phyloP scores from a whole-genome alignment of 2,329 filamentous ascomycete genomes.

The Cercospora beticola region DNA sequence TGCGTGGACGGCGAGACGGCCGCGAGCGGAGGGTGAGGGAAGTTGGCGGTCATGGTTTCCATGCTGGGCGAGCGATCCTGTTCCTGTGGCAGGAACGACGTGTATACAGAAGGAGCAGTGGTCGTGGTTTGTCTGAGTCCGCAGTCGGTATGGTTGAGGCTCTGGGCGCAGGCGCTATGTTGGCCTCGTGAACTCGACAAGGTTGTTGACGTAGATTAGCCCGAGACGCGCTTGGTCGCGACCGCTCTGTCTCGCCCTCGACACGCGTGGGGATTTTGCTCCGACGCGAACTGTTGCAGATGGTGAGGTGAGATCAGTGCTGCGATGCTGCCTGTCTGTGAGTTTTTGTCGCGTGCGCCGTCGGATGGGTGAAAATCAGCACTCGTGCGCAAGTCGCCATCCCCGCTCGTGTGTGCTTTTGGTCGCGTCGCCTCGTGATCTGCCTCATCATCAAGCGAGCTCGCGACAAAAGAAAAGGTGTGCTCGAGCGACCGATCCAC shows the following conservation, averaged over 20 bases:
- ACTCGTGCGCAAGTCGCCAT: neutral
- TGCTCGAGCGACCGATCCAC: neutral
- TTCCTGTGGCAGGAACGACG: neutral
- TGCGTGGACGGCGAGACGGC: constrained; percentile 13
- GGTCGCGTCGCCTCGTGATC: neutral
- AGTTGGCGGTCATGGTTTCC: constrained; percentile 26
- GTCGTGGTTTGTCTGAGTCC: neutral
- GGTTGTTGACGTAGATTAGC: constrained; percentile 2
- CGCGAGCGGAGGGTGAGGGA: constrained; percentile 14
- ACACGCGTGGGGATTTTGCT: neutral
- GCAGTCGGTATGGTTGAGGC: neutral
- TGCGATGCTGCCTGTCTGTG: neutral
- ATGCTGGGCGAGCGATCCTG: constrained; percentile 10
- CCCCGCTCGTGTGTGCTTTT: neutral
- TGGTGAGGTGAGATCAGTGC: neutral
- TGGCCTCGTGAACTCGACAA: constrained; percentile 10
- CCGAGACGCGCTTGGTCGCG: neutral
- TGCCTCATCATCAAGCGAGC: neutral
- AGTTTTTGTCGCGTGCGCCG: neutral
- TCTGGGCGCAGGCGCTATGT: neutral
- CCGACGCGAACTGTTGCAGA: neutral
- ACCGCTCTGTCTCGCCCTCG: neutral
- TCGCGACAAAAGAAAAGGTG: neutral
- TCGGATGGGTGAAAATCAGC: neutral
- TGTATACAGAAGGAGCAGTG: neutral